Evolutionary conservation across 139 green algal genomes (phyloP), one percentile per base, ranked within the genome.

Genomic region (Trebouxia sp.): DNA sequence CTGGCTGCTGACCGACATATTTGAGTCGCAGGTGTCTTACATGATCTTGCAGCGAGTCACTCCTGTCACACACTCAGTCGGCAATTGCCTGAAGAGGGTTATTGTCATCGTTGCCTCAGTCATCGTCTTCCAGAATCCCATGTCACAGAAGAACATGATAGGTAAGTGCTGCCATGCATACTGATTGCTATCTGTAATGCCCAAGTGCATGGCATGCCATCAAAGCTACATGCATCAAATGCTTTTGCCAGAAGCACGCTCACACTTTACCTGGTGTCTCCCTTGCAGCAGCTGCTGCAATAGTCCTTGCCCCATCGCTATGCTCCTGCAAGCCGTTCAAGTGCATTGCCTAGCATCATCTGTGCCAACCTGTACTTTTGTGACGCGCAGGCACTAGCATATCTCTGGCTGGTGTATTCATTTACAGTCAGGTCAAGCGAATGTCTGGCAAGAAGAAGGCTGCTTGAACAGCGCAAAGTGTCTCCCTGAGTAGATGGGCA

Each of bases 51-150:
- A 88, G 78, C 85, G 92, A 11, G 95, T 99, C 30, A 92, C 89
- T 3, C 97, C 97, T 1, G 97, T 99, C 38, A 98, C 97, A 15
- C 97, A 99, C 90, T 98, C 94, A 56, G 96, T 99, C 45, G 97
- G 97, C 85, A 99, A 99, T 92, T 99, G 97, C 81, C 90, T 99
- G 28, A 99, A 99, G 93, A 88, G 96, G 12, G 95, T 99, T 43
- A 92, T 98, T 50, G 96, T 99, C 45, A 99, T 99, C 83, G 92
- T 96, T 30, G 89, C 93, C 9, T 94, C 91, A 4, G 90, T 99
- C 30, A 55, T 99, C 28, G 90, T 97, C 50, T 99, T 99, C 89
- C 83, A 88, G 17, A 98, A 95, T 79, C 96, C 96, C 26, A 91
- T 98, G 72, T 87, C 83, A 9, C 30, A 83, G 42, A 78, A 88